Evolutionary conservation across 495 filamentous ascomycete species (phyloP), one percentile per base, ranked within the genome.

Genomic region (Penicillium tannophilum): DNA sequence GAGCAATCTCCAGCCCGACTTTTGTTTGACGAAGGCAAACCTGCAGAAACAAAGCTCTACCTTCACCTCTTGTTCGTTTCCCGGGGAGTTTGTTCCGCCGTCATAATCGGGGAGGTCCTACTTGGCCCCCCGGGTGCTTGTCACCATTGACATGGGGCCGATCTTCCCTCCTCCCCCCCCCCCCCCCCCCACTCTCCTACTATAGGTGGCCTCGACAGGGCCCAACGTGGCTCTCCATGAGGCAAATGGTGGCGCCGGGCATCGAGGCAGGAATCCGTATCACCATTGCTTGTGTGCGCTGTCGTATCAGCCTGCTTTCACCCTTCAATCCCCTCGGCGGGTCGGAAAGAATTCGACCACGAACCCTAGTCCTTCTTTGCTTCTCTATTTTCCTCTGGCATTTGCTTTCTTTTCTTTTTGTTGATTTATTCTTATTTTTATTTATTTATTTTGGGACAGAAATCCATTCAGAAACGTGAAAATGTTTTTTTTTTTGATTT

Each of bases 181-280:
- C 20, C 20, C 20, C 53, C 39, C 8, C 41, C 39, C 39, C 31
- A 33, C 33, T 20, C 26, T 20, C 20, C 20, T 55, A 58, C 55
- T 33, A 69, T 69, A 69, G 64, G 66, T 62, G 60, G 66, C 66
- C 66, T 69, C 59, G 61, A 64, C 43, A 63, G 52, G 53, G 56
- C 51, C 53, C 63, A 67, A 64, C 65, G 63, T 68, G 66, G 64
- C 64, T 64, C 55, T 69, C 55, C 59, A 65, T 62, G 61, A 60
- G 63, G 61, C 54, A 58, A 64, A 63, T 62, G 36, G 56, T 60
- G 58, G 63, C 63, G 60, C 52, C 61, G 63, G 63, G 65, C 55
- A 62, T 67, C 62, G 65, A 65, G 60, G 65, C 58, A 58, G 61
- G 63, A 66, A 66, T 62, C 63, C 66, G 66, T 67, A 69, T 69